A percentile compares a stretch with the other conserved stretches of the same genome.
phyloP scores from a whole-genome alignment of 371 early-diverging fungal genomes.

The Saksenaea vasiformis region DNA sequence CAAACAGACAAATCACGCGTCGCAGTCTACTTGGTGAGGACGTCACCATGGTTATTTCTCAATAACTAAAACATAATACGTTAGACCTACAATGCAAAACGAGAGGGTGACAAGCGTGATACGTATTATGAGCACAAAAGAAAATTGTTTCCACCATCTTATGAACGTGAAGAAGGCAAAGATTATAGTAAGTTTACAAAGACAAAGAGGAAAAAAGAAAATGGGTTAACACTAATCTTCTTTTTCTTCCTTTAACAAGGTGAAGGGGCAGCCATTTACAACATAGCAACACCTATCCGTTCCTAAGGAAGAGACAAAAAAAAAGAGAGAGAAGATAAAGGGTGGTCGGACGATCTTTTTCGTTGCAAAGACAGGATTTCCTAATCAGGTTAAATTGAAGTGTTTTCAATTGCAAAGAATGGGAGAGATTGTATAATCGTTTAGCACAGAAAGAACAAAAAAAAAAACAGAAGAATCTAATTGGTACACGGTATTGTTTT shows the following conservation, averaged over 20 bases:
- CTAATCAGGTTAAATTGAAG: neutral
- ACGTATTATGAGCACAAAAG: conserved; percentile 58
- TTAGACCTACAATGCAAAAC: conserved; percentile 51
- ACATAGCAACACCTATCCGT: conserved; percentile 20
- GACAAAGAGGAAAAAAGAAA: neutral
- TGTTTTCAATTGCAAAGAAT: neutral
- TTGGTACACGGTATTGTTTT: neutral
- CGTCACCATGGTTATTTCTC: neutral
- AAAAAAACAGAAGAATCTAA: neutral
- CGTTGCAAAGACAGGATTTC: neutral
- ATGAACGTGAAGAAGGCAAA: conserved; percentile 49
- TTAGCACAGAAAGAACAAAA: neutral
- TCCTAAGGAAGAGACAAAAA: neutral
- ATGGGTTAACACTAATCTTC: neutral
- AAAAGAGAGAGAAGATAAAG: neutral
- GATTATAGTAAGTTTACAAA: conserved; percentile 45
- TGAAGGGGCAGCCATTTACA: conserved; percentile 21
- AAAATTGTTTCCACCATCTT: conserved; percentile 54
- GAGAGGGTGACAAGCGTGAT: conserved; percentile 58
- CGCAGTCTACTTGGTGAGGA: conserved; percentile 46
- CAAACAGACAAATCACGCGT: conserved; percentile 46
- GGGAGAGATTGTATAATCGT: neutral
- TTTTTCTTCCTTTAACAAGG: conserved; percentile 4
- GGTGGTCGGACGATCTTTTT: neutral
- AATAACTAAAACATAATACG: neutral